phyloP scores from a whole-genome alignment of 495 filamentous ascomycete species.

The Penicillium parvum region DNA sequence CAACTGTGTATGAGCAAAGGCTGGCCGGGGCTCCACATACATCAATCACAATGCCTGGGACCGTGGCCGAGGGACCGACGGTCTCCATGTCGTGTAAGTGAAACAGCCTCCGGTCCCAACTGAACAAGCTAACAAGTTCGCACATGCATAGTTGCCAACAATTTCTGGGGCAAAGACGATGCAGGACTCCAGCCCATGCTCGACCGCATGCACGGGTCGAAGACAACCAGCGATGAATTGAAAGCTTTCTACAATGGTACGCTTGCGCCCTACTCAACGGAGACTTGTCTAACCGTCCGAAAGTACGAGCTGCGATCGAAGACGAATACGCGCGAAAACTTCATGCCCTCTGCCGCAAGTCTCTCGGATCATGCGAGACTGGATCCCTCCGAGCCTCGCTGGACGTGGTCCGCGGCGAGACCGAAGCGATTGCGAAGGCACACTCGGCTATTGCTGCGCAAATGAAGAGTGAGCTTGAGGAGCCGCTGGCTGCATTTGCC shows the following conservation, averaged over 20 bases:
- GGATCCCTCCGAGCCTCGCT: slow-evolving; percentile 80
- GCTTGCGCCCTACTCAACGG: neutral
- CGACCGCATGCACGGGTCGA: slow-evolving; percentile 93
- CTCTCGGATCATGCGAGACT: slow-evolving; percentile 81
- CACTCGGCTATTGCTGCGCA: slow-evolving; percentile 85
- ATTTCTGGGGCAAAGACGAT: slow-evolving; percentile 99
- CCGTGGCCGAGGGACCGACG: slow-evolving; percentile 57
- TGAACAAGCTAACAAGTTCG: slow-evolving; percentile 11
- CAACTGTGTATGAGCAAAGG: slow-evolving; percentile 40
- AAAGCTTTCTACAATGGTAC: slow-evolving; percentile 84
- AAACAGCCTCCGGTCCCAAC: neutral
- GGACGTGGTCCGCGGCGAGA: slow-evolving; percentile 80
- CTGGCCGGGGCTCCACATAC: slow-evolving; percentile 38
- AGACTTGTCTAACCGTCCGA: neutral
- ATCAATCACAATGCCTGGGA: slow-evolving; percentile 56
- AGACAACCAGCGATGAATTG: slow-evolving; percentile 91
- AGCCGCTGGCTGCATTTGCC: slow-evolving; percentile 85
- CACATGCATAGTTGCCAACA: slow-evolving; percentile 74
- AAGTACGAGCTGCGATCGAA: slow-evolving; percentile 89
- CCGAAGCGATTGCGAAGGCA: slow-evolving; percentile 91
- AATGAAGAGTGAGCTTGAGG: slow-evolving; percentile 97
- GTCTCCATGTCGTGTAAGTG: slow-evolving; percentile 60
- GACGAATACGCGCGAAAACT: slow-evolving; percentile 97
- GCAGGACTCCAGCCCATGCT: slow-evolving; percentile 89
- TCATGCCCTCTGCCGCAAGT: slow-evolving; percentile 76